Evolutionary conservation across 345 rosid genomes (phyloP), one percentile per base, ranked within the genome.

Genomic region (Camelina sativa): DNA sequence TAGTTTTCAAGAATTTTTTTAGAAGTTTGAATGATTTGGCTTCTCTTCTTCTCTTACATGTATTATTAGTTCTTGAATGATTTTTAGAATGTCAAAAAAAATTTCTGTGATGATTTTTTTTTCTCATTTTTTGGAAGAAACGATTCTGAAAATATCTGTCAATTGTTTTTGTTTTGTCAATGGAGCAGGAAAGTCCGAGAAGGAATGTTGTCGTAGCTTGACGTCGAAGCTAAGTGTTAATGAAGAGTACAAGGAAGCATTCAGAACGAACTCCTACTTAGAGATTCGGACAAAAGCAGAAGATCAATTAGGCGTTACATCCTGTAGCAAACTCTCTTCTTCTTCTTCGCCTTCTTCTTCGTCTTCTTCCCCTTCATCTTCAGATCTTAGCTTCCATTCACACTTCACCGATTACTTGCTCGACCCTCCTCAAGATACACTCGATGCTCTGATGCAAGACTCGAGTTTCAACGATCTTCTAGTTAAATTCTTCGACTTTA

Each of bases 171-270:
- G 12, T 12, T 20, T 55, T 62, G 67, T 85, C 54, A 72, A 69
- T 65, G 37, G 52, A 61, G 72, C 83, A 87, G 95, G 85, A 11
- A 55, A 74, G 72, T 77, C 81, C 5, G 60, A 58, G 38, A 80
- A 59, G 59, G 81, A 81, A 76, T 8, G 10, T 30, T 53, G n/a
- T 10, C 55, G 61, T 67, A 76, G 76, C 89, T 80, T 81, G 65
- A 65, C 79, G 30, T 76, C 52, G 73, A 78, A 84, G 85, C 51
- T 74, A 70, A 86, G 74, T 69, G 87, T 94, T 13, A 84, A 82
- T 62, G 92, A 90, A 58, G 98, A 94, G 71, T 91, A 94, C 90
- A 85, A 80, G 75, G 84, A 85, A 84, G 97, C 91, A 61, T 86
- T 94, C 65, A 86, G 96, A 61, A 88, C 97, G 51, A 79, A 80